Evolutionary conservation across 768 basidiomycete genomes (phyloP).

Genomic region (Rhizopogon rudus): DNA sequence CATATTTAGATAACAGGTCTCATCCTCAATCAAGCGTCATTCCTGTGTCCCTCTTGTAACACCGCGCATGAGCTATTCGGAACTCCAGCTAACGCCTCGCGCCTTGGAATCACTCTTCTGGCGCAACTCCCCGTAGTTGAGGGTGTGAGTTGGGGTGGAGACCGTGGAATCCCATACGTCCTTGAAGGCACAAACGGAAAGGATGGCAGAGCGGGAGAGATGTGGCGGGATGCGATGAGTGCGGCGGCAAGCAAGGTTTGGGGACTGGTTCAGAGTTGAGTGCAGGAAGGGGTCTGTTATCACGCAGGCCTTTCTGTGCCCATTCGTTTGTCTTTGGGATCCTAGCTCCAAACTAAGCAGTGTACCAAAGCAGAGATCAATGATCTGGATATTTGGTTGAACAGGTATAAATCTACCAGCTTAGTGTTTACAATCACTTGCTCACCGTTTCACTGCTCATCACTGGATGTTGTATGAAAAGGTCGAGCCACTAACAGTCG

Average conservation of each 20-base stretch:
- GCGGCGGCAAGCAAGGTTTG: constrained; percentile 25
- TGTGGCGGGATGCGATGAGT: constrained; percentile 30
- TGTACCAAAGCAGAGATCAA: too few species aligned
- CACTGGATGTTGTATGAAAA: too few species aligned
- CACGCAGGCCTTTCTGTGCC: neutral
- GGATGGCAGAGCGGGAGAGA: constrained; percentile 23
- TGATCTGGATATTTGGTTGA: too few species aligned
- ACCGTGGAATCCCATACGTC: constrained; percentile 57
- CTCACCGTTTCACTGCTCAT: too few species aligned
- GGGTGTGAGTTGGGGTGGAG: constrained; percentile 68
- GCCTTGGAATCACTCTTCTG: constrained; percentile 59
- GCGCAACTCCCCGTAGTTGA: constrained; percentile 80
- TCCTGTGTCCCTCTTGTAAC: constrained; percentile 69
- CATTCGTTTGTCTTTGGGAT: neutral
- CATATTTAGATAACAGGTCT: constrained; percentile 71
- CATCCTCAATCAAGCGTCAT: constrained; percentile 85
- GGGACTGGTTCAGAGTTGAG: constrained; percentile 4
- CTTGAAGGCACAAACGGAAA: constrained; percentile 17
- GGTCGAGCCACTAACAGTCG: too few species aligned
- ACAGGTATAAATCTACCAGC: too few species aligned
- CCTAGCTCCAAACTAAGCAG: too few species aligned
- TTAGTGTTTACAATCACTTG: too few species aligned
- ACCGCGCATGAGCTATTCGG: constrained; percentile 68
- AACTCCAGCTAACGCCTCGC: constrained; percentile 50
- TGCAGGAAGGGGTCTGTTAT: neutral